Evolutionary conservation across 2,329 filamentous ascomycete species (phyloP), one percentile per base, ranked within the genome.

Genomic region (Fusarium pilosicola): DNA sequence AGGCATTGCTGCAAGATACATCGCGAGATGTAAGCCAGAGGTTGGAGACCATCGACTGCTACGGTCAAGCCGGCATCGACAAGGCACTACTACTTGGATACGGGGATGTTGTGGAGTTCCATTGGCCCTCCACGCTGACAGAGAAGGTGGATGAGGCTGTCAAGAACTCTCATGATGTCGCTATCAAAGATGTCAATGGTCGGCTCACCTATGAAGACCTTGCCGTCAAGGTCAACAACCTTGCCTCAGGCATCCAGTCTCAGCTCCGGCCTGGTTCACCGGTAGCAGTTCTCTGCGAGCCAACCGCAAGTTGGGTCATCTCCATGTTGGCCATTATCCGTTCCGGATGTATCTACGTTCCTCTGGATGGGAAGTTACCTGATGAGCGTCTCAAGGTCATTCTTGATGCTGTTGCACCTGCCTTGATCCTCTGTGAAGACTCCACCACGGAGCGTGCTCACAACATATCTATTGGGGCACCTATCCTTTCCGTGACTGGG

Each of bases 401-500:
- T 6, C 17, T 45, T 15, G 39, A 45, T 5, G 59, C 30, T 24
- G 41, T 34, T 14, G 14, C 11, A 1, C 49, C 49, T 17, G 32
- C n/a, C 18, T 5, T 56, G 20, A 24, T 45, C 3, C 30, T 62
- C 28, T 62, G 39, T 17, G 59, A 62, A 18, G 24, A 13, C 14
- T 11, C 12, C 6, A 62, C 49, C 6, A 26, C 22, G 6, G 30
- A 38, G 7, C 48, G 59, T 0, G 49, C 24, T 13, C 20, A 32
- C 0, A 1, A 10, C 1, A 22, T 62, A 4, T 38, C 20, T 17
- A 6, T 22, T 11, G n/a, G 18, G 11, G 15, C 8, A 1, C 32
- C 24, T 11, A 8, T 56, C 9, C 10, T 56, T 10, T 62, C 49
- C 2, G 17, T 44, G 32, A 14, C 49, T 18, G 15, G 4, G 7